Conservation (phyloP, 2,329 filamentous ascomycete species). For the Neonectria sp. region DNA sequence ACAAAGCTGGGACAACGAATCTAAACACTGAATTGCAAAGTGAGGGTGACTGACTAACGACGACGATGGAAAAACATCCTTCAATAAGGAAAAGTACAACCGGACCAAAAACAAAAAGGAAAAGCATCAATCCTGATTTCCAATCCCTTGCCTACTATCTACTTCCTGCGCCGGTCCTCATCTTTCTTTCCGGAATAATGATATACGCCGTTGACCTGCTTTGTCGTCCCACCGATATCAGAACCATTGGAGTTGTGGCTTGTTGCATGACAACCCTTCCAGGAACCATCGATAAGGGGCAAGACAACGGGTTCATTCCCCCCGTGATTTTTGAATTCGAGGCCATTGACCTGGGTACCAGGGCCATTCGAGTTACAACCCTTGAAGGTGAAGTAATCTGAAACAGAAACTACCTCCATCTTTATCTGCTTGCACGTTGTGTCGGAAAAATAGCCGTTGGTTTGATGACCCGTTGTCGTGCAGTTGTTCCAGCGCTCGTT, state of each 20-base stretch:
- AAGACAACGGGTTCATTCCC: not conserved
- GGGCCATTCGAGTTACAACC: not conserved
- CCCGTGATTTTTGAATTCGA: too few relatives aligned
- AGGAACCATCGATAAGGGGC: not conserved
- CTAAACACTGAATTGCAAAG: too few relatives aligned
- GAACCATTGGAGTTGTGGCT: not conserved
- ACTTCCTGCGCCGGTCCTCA: not conserved
- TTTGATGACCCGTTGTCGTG: not conserved
- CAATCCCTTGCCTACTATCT: not conserved
- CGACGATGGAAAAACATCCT: not conserved
- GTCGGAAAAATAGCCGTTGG: not conserved
- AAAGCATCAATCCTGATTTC: not conserved
- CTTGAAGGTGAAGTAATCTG: not conserved
- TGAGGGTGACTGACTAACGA: not conserved
- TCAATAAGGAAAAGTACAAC: not conserved
- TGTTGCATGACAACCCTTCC: not conserved
- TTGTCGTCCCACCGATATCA: too few relatives aligned
- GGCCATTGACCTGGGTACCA: not conserved
- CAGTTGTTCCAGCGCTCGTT: not conserved
- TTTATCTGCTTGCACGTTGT: not conserved
- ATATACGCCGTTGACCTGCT: not conserved
- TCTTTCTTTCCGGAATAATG: not conserved
- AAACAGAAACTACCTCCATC: too few relatives aligned
- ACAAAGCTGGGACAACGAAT: too few relatives aligned
- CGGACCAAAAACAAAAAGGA: not conserved